phyloP scores from a whole-genome alignment of 2,329 filamentous ascomycete species.

The Colletotrichum costaricense region DNA sequence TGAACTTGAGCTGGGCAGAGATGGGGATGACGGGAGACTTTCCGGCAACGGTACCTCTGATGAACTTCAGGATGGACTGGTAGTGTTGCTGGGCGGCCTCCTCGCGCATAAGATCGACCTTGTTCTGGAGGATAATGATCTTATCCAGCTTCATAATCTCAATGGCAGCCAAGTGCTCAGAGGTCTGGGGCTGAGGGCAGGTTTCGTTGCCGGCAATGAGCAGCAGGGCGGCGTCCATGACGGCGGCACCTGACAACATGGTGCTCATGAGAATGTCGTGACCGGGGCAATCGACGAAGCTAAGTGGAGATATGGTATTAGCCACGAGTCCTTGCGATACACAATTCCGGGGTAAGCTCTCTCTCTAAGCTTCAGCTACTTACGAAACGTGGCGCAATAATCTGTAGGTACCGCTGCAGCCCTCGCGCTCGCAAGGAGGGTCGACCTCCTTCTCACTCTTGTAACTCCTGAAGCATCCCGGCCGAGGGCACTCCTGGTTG shows the following conservation, averaged over 20 bases:
- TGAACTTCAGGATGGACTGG: constrained; percentile 98
- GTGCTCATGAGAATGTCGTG: constrained; percentile 99
- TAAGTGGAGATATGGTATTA: constrained; percentile 49
- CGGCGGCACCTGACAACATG: constrained; percentile 98
- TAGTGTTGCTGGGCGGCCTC: constrained; percentile 94
- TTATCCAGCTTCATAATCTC: constrained; percentile 99
- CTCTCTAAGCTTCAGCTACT: constrained; percentile 51
- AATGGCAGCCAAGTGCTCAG: constrained; percentile 97
- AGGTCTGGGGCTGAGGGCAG: constrained; percentile 97
- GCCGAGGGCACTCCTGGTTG: constrained; percentile 88
- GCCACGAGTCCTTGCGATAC: constrained; percentile 25
- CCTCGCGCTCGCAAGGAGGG: constrained; percentile 93
- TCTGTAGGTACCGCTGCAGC: constrained; percentile 88
- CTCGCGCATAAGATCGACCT: constrained; percentile 98
- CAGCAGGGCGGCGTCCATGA: constrained; percentile 98
- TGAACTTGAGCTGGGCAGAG: constrained; percentile 98
- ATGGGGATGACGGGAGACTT: constrained; percentile 97
- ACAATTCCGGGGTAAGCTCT: constrained; percentile 23
- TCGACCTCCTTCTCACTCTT: constrained; percentile 99
- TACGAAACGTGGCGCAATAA: constrained; percentile 92
- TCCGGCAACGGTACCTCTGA: constrained; percentile 95
- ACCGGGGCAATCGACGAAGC: constrained; percentile 97
- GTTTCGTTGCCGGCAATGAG: constrained; percentile 98
- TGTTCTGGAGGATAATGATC: constrained; percentile 99
- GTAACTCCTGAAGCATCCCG: constrained; percentile 95